A percentile compares a stretch with the other conserved stretches of the same genome.
Conservation (phyloP, 768 basidiomycete species). For the Leccinum disarticulatum region DNA sequence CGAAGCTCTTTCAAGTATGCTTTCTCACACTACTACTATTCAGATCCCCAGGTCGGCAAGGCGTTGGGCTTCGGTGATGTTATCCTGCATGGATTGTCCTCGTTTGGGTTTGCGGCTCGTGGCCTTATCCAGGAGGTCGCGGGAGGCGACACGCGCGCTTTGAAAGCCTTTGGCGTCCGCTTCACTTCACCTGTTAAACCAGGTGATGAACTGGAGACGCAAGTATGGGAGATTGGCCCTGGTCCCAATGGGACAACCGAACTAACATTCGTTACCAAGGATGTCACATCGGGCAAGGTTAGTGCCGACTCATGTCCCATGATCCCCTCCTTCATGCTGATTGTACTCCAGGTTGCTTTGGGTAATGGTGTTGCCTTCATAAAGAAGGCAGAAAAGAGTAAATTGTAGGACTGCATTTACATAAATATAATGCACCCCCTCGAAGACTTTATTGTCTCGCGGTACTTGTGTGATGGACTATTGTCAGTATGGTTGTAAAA, state of each 20-base stretch:
- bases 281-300: conserved; percentile 60
- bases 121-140: conserved; percentile 67
- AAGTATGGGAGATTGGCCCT: conserved; percentile 73
- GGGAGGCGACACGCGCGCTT: conserved; percentile 54
- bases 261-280: conserved; percentile 61
- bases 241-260: conserved; percentile 59
- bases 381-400: conserved; percentile 47
- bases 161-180: conserved; percentile 68
- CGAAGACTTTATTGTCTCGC: neutral
- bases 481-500: neutral
- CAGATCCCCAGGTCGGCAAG: conserved; percentile 75
- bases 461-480: neutral
- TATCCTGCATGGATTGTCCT: conserved; percentile 82
- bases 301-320: conserved; percentile 6
- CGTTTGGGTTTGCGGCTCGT: conserved; percentile 81
- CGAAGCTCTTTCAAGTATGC: neutral
- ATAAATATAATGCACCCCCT: neutral
- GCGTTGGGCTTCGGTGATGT: conserved; percentile 78
- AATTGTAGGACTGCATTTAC: conserved; percentile 31
- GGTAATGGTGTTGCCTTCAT: conserved; percentile 67
- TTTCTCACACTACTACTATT: neutral
- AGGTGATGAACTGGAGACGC: conserved; percentile 77
- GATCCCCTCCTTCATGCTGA: neutral
- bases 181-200: conserved; percentile 86
- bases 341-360: conserved; percentile 42